Evolutionary conservation across 495 filamentous ascomycete species (phyloP).

Genomic region (Sabuloglossum arenarium): DNA sequence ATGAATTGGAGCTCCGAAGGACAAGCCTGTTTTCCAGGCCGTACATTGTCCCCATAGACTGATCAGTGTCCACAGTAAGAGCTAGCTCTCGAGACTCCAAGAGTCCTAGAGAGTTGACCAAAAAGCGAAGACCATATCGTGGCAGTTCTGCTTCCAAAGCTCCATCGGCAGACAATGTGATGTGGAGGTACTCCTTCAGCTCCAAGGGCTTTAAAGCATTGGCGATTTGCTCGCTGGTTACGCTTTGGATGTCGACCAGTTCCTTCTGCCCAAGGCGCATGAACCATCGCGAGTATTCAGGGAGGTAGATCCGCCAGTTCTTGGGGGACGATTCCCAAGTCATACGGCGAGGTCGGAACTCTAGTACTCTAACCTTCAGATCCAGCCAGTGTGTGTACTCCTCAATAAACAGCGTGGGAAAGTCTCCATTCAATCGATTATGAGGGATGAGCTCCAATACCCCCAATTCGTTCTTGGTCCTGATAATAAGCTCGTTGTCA

Average conservation of each 20-base stretch:
- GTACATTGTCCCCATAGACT: constrained; percentile 27
- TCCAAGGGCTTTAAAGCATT: constrained; percentile 10
- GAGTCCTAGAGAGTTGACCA: constrained; percentile 10
- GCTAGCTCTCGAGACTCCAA: constrained; percentile 11
- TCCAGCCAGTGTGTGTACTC: constrained; percentile 14
- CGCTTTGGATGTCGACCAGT: neutral
- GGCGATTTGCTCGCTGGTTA: neutral
- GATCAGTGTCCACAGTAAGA: constrained; percentile 14
- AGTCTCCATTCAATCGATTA: constrained; percentile 13
- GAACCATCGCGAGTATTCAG: constrained; percentile 5
- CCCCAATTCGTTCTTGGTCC: neutral
- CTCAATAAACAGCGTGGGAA: constrained; percentile 11
- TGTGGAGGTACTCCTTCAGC: constrained; percentile 1
- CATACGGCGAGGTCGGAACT: constrained; percentile 9
- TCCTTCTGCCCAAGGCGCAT: neutral
- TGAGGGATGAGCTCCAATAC: constrained; percentile 20
- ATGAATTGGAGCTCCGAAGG: constrained; percentile 16
- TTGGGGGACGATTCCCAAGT: constrained; percentile 9
- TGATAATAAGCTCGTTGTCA: neutral
- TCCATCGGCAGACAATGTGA: neutral
- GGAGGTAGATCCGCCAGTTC: constrained; percentile 15
- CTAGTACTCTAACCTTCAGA: constrained; percentile 12
- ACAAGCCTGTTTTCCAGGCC: constrained; percentile 27
- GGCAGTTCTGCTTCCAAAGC: constrained; percentile 10
- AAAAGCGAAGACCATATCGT: constrained; percentile 13